Percentiles rank a stretch among this genome's conserved stretches.
Evolutionary conservation across 805 yeast species (phyloP).

Genomic region (Kluyveromyces dobzhanskii): DNA sequence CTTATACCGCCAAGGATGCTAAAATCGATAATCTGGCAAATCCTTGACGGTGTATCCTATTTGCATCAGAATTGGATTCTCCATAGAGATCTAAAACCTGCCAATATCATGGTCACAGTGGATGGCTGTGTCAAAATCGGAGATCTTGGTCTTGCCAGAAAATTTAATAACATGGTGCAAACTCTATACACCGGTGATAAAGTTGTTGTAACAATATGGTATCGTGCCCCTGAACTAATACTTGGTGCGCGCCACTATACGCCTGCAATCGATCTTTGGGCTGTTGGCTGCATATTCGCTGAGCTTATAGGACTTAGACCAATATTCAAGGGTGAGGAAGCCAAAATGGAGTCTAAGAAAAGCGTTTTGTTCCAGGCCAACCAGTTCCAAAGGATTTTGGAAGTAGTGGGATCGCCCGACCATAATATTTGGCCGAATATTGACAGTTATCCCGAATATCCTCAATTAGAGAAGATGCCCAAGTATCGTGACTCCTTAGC

Average conservation of each 20-base stretch:
- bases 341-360: conserved; percentile 88
- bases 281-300: conserved; percentile 90
- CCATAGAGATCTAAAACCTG: conserved; percentile 95
- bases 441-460: conserved; percentile 76
- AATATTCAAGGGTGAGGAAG: conserved; percentile 95
- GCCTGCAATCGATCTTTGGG: conserved; percentile 91
- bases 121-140: conserved; percentile 93
- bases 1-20: conserved; percentile 72
- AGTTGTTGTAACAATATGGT: conserved; percentile 96
- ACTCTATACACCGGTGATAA: conserved; percentile 86
- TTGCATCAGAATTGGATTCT: conserved; percentile 94
- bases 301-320: conserved; percentile 86
- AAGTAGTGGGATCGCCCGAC: conserved; percentile 87
- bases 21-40: conserved; percentile 86
- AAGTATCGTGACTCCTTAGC: conserved; percentile 47
- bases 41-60: conserved; percentile 82
- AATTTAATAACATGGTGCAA: conserved; percentile 80
- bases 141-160: conserved; percentile 85
- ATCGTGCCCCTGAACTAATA: conserved; percentile 84
- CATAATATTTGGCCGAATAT: conserved; percentile 72
- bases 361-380: conserved; percentile 90
- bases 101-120: conserved; percentile 90
- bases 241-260: conserved; percentile 91
- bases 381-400: conserved; percentile 84
- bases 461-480: conserved; percentile 54